These are phyloP conservation scores for Calonectria crousiana DNA, from an alignment of 2,329 filamentous ascomycete species.

Conservation along the genomic window DNA sequence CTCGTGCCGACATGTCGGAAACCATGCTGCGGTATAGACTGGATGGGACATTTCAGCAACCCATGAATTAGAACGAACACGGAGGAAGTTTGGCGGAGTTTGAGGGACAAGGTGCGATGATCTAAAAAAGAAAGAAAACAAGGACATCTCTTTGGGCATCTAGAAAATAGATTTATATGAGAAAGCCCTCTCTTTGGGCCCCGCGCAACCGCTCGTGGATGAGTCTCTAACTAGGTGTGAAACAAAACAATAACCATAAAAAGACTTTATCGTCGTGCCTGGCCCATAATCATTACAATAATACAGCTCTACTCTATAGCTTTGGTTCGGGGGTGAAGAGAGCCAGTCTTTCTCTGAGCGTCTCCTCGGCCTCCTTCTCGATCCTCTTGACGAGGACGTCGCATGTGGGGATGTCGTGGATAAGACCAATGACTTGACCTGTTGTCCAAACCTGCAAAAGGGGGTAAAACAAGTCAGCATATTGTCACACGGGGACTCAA, in stretches of 20 bases:
- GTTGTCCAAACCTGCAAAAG: slow-evolving; percentile 87
- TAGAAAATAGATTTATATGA: slow-evolving; percentile 19
- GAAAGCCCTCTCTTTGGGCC: neutral
- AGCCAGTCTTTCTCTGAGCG: slow-evolving; percentile 70
- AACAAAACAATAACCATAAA: neutral
- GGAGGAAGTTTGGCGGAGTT: neutral
- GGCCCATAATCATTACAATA: slow-evolving; percentile 21
- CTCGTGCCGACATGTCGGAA: slow-evolving; percentile 13
- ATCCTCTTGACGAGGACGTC: slow-evolving; percentile 77
- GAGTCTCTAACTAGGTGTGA: slow-evolving; percentile 10
- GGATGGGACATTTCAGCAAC: slow-evolving; percentile 38
- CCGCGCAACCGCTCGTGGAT: slow-evolving; percentile 18
- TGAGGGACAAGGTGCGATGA: neutral
- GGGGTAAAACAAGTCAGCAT: slow-evolving; percentile 35
- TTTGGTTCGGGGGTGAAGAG: slow-evolving; percentile 70
- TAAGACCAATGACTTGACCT: slow-evolving; percentile 92
- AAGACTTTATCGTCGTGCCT: neutral
- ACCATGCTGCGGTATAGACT: slow-evolving; percentile 33
- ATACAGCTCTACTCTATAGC: slow-evolving; percentile 57
- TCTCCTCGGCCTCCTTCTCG: slow-evolving; percentile 79
- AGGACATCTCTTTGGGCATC: slow-evolving; percentile 14
- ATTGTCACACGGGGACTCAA: neutral
- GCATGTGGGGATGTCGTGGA: slow-evolving; percentile 86
- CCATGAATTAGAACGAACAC: slow-evolving; percentile 23
- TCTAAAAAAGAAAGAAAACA: neutral